Base-by-base conservation (phyloP, 352 stramenopile species). In the Pythium brassicae region DNA sequence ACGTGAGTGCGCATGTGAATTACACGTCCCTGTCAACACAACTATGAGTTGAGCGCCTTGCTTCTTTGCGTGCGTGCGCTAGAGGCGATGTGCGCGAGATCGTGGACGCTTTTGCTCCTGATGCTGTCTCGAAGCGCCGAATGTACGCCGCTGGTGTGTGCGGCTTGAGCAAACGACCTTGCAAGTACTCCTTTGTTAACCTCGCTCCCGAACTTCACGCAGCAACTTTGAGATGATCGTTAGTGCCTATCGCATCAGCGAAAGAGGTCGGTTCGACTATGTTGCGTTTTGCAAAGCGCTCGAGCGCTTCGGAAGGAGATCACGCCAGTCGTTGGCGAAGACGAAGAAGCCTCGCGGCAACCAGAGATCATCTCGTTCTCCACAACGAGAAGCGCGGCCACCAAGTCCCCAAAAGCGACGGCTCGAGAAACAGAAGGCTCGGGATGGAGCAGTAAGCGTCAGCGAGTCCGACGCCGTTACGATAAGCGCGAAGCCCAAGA, bases 401-500 rank as follows among this genome's bases (percentile, higher is more conserved):
- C 14, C 45, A 39, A 48, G 40, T 34, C 29, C 55, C 11, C 47
- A 55, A 14, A 55, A 49, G 32, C n/a, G 32, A 42, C 54, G 23
- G 12, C 27, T 50, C 15, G 27, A 26, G 17, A 60, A 44, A 11
- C 42, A 40, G 23, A 50, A 6, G 19, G 17, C 3, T 20, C 4
- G 11, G 44, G 29, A 37, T 3, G n/a, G n/a, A n/a, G n/a, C n/a
- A n/a, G n/a, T n/a, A n/a, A n/a, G 35, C n/a, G 25, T n/a, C 17
- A 59, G 53, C 46, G 57, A 52, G n/a, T 29, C 29, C 10, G 56
- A 47, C 17, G 39, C 49, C 40, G 19, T 26, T 3, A 53, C 2
- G 32, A 43, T 20, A 43, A 8, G 19, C 34, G 3, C 49, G n/a
- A 57, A 69, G 1, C 53, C 23, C 4, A 53, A 20, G 14, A 82